Evolutionary conservation across 768 basidiomycete species (phyloP), one percentile per base, ranked within the genome.

Genomic region (Mrakia hoshinonis): DNA sequence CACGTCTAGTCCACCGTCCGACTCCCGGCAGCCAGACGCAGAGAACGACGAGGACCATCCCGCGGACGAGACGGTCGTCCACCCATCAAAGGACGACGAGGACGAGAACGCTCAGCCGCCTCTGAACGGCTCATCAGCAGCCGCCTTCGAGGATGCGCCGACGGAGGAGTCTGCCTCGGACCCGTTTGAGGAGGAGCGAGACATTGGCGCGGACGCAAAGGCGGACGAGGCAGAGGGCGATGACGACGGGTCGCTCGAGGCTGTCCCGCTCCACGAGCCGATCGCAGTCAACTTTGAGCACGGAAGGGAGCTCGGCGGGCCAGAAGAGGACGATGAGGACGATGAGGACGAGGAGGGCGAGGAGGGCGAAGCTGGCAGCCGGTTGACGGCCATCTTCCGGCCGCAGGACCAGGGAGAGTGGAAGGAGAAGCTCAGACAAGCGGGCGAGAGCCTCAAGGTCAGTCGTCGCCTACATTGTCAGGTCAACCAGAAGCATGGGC

Each of bases 341-440:
- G 55, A n/a, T 20, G 58, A 69, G 20, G 20, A 36, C n/a, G 51
- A 39, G 26, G 62, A 67, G 5, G 26, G 29, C 43, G 38, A 60
- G 47, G 54, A 31, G 39, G 48, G 5, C 64, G 63, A 39, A n/a
- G 72, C 26, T 15, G 55, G 52, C n/a, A 73, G 79, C 54, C 38
- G 77, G n/a, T 68, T 80, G 72, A 82, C 81, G 11, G 82, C 90
- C 13, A 92, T 95, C 69, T 95, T 92, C 81, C 84, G 90, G 67
- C 90, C 92, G 1, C 91, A 93, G 74, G 89, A 88, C 71, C 86
- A 86, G 26, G 87, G 86, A 24, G 89, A 91, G 75, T 97, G 93
- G 92, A 87, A 85, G 78, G 90, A 92, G 47, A 77, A 80, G 63
- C 73, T 83, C 74, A 77, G 76, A 26, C 76, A 76, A 29, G 81